phyloP scores from a whole-genome alignment of 306 rosid species.

The Fragaria nilgerrensis region DNA sequence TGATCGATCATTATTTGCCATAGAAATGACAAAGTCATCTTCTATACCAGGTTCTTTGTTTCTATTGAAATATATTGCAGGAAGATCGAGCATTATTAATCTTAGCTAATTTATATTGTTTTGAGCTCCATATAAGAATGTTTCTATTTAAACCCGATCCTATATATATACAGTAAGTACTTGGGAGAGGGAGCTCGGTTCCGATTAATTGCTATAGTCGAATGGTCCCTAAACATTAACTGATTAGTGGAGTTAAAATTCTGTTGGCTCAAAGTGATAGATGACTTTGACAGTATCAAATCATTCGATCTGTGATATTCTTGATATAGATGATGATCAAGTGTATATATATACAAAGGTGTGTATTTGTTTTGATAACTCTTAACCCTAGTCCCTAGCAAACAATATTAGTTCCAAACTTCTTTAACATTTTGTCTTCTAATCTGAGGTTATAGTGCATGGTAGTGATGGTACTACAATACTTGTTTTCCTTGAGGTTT shows the following conservation, averaged over 20 bases:
- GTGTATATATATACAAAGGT: no score
- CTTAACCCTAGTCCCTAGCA: not conserved
- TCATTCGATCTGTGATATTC: not conserved
- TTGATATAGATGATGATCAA: not conserved
- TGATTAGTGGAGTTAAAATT: not conserved
- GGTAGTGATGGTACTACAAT: no score
- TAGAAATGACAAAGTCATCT: constrained; percentile 22
- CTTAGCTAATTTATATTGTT: not conserved
- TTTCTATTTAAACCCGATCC: not conserved
- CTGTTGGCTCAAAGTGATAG: not conserved
- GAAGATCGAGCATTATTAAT: not conserved
- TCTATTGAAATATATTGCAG: not conserved
- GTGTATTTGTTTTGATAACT: not conserved
- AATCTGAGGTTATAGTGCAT: no score
- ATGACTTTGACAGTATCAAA: not conserved
- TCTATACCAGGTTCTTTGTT: not conserved
- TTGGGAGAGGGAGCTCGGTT: not conserved
- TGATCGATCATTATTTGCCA: constrained; percentile 25
- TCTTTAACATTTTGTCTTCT: not conserved
- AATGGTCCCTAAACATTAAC: no score
- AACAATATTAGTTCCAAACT: not conserved
- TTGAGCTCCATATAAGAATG: not conserved
- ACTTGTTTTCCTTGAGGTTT: no score
- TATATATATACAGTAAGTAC: not conserved
- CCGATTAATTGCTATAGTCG: no score